phyloP scores from a whole-genome alignment of 306 rosid genomes.

The Psophocarpus tetragonolobus region DNA sequence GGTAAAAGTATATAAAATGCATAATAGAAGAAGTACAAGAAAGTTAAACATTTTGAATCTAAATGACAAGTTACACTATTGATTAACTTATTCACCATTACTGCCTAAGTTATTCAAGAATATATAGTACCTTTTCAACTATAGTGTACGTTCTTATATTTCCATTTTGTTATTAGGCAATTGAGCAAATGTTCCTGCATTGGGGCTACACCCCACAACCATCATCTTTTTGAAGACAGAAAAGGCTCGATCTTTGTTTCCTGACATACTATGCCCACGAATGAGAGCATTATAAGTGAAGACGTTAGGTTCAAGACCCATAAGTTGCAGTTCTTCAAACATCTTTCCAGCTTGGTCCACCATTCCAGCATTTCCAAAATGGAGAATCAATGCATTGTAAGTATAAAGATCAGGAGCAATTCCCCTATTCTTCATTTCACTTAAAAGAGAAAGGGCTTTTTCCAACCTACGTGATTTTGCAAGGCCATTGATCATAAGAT shows the following conservation, averaged over 20 bases:
- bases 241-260: constrained; percentile 71
- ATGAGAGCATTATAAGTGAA: constrained; percentile 95
- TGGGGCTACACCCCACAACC: constrained; percentile 86
- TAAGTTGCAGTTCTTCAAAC: constrained; percentile 71
- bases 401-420: constrained; percentile 81
- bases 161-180: constrained; percentile 71
- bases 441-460: constrained; percentile 69
- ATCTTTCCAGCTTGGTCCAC: constrained; percentile 71
- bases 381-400: constrained; percentile 74
- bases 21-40: not conserved
- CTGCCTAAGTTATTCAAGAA: not conserved
- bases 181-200: constrained; percentile 72
- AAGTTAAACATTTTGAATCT: not conserved
- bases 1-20: not conserved
- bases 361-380: constrained; percentile 86
- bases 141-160: not conserved
- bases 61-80: not conserved
- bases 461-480: constrained; percentile 70
- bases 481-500: constrained; percentile 78
- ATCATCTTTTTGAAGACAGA: constrained; percentile 84
- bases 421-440: constrained; percentile 75
- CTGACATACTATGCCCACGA: constrained; percentile 74
- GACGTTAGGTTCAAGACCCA: constrained; percentile 87
- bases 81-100: not conserved
- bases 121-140: not conserved